Percentiles rank a stretch among this genome's conserved stretches.
Evolutionary conservation across 148 eudicot genomes (phyloP).

Genomic region (Chenopodium suecicum): DNA sequence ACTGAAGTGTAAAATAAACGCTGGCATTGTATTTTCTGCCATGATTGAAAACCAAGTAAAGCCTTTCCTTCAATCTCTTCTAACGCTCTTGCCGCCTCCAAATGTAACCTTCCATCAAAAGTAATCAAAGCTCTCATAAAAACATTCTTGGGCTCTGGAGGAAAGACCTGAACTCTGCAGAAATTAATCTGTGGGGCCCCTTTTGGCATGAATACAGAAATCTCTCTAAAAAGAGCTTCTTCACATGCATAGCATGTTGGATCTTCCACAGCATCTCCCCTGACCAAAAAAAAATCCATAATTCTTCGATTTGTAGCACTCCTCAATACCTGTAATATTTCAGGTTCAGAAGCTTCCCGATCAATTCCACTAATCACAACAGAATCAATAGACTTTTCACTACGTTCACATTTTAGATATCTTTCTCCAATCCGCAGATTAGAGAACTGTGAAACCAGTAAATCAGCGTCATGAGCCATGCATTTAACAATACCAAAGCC

Average conservation of each 20-base stretch:
- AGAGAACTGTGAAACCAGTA: constrained; percentile 50
- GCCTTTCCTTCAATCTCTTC: constrained; percentile 85
- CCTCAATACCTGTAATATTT: constrained; percentile 47
- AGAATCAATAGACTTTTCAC: constrained; percentile 42
- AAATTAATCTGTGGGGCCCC: constrained; percentile 44
- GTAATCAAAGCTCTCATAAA: constrained; percentile 65
- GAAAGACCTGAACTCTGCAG: constrained; percentile 70
- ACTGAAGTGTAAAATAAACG: constrained; percentile 75
- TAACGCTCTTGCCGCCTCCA: constrained; percentile 96
- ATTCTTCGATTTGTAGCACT: constrained; percentile 55
- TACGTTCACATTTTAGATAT: constrained; percentile 37
- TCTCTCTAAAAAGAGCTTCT: constrained; percentile 66
- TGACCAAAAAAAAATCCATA: constrained; percentile 50
- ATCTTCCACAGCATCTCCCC: constrained; percentile 60
- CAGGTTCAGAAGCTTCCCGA: constrained; percentile 59
- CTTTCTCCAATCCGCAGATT: constrained; percentile 50
- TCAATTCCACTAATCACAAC: constrained; percentile 60
- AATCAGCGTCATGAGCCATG: constrained; percentile 44
- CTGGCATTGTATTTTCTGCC: constrained; percentile 90
- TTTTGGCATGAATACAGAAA: constrained; percentile 72
- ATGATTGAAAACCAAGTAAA: constrained; percentile 63
- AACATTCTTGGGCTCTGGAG: constrained; percentile 56
- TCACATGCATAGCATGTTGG: constrained; percentile 62
- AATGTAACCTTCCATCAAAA: constrained; percentile 81
- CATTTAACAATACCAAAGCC: constrained; percentile 71